These are phyloP conservation scores for Mycena galericulata DNA, from an alignment of 768 basidiomycete genomes.

Conservation along the genomic window DNA sequence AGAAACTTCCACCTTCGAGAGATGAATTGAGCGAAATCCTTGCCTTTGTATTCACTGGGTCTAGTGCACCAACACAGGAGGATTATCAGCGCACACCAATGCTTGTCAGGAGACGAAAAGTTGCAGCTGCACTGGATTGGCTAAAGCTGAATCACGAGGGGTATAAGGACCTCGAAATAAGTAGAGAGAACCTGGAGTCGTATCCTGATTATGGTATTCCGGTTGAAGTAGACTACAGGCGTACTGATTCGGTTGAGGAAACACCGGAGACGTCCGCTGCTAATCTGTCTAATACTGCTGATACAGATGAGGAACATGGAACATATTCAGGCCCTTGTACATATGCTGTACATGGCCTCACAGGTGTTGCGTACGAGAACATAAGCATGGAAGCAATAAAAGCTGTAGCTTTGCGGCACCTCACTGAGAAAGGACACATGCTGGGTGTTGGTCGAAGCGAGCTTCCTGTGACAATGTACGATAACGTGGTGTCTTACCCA, in stretches of 20 bases:
- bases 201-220: too few relatives aligned
- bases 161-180: too few relatives aligned
- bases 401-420: background rate
- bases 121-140: background rate
- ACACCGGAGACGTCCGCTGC: too few relatives aligned
- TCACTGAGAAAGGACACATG: background rate
- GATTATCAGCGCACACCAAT: background rate
- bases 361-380: too few relatives aligned
- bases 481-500: constrained; percentile 27
- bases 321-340: too few relatives aligned
- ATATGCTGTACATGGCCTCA: too few relatives aligned
- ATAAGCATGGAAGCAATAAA: too few relatives aligned
- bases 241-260: too few relatives aligned
- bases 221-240: too few relatives aligned
- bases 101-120: background rate
- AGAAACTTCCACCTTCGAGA: background rate
- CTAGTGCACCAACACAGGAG: background rate
- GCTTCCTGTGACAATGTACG: constrained; percentile 19
- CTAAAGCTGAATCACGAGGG: background rate
- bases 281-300: too few relatives aligned
- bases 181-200: too few relatives aligned
- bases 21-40: background rate
- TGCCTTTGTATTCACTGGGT: background rate
- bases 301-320: too few relatives aligned
- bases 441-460: background rate